A percentile compares a stretch with the other conserved stretches of the same genome.
phyloP scores from a whole-genome alignment of 169 alveolate genomes.

The Plasmodium berghei region DNA sequence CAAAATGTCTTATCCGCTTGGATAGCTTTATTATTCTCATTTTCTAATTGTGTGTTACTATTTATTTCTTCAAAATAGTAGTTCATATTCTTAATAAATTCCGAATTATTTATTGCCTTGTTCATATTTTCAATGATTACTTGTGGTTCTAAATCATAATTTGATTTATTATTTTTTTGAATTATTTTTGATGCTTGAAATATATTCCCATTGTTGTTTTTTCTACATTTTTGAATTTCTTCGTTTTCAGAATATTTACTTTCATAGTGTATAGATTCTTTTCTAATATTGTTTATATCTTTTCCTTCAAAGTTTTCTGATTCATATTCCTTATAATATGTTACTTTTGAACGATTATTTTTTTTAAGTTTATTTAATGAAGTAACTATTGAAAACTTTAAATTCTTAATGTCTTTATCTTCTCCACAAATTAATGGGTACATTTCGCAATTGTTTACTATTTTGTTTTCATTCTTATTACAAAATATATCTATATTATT shows the following conservation, averaged over 20 bases:
- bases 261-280: not conserved
- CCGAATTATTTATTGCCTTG: conserved; percentile 33
- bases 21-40: not conserved
- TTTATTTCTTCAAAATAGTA: conserved; percentile 2
- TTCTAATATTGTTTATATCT: too few relatives aligned
- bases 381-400: too few relatives aligned
- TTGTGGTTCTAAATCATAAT: conserved; percentile 4
- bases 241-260: not conserved
- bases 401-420: too few relatives aligned
- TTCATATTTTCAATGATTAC: conserved; percentile 19
- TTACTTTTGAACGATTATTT: too few relatives aligned
- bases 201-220: not conserved
- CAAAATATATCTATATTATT: conserved; percentile 3
- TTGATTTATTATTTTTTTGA: not conserved
- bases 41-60: not conserved
- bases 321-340: too few relatives aligned
- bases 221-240: not conserved
- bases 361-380: too few relatives aligned
- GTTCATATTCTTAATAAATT: conserved; percentile 12
- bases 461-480: not conserved
- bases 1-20: not conserved
- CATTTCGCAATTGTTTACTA: too few relatives aligned
- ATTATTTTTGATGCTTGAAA: not conserved
- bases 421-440: too few relatives aligned
- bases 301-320: too few relatives aligned